Evolutionary conservation across 2,329 filamentous ascomycete species (phyloP).

Genomic region (Cercospora nicotianae): DNA sequence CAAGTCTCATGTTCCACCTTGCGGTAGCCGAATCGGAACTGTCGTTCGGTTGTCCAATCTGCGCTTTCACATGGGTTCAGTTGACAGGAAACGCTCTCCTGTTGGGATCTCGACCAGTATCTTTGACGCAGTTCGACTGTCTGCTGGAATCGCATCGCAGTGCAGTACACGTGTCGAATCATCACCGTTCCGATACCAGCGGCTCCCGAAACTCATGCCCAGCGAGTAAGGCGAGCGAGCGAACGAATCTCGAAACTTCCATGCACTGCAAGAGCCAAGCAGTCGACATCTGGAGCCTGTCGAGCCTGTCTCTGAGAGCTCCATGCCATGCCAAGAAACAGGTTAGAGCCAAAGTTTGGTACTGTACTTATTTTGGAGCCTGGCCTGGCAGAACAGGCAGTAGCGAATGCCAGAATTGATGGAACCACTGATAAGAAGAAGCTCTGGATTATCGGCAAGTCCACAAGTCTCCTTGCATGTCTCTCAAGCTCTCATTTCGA

Average conservation of each 20-base stretch:
- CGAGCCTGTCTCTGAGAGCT: not conserved
- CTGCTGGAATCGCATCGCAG: not conserved
- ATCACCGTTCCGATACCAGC: not conserved
- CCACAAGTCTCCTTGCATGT: not conserved
- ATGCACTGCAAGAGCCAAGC: not conserved
- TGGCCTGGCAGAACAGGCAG: not conserved
- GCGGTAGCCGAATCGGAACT: not conserved
- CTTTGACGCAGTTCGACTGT: too few relatives aligned
- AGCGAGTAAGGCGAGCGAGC: not conserved
- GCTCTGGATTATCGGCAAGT: not conserved
- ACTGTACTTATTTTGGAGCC: not conserved
- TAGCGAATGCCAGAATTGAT: not conserved
- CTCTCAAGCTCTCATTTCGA: not conserved
- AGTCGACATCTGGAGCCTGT: not conserved
- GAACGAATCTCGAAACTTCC: not conserved
- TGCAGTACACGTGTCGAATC: not conserved
- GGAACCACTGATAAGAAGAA: not conserved
- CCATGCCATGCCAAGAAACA: not conserved
- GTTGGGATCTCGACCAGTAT: not conserved
- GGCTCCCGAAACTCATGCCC: not conserved
- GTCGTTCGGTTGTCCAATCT: not conserved
- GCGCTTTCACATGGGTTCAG: not conserved
- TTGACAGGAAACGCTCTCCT: not conserved
- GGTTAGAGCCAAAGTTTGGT: not conserved
- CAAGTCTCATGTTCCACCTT: not conserved